Evolutionary conservation across 2,329 filamentous ascomycete species (phyloP), one percentile per base, ranked within the genome.

Genomic region (Colletotrichum melonis): DNA sequence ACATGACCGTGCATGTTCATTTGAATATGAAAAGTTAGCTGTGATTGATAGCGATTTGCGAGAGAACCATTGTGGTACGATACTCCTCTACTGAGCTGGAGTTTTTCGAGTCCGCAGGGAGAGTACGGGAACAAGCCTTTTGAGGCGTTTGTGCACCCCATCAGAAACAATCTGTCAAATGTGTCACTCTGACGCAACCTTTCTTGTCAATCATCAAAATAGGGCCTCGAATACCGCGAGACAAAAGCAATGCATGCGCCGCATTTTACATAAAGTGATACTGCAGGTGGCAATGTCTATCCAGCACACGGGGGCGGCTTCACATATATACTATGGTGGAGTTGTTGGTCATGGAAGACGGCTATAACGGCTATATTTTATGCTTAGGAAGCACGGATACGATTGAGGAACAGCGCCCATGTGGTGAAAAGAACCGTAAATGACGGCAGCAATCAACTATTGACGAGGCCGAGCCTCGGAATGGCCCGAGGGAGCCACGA

Each of bases 231-330:
- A 14, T n/a, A 6, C n/a, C 12, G 22, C 22, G 3, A 42, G 30
- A 19, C 32, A 57, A 67, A 67, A 49, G 69, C 32, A 67, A 62
- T 16, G 14, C 26, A 8, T 26, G 26, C 19, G 42, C 54, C 42
- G 14, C 55, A n/a, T 30, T 42, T 66, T 46, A 71, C 56, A 56
- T 57, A 38, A 56, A 57, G 63, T 57, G 65, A 26, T 42, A 60
- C 5, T 35, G 38, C 54, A 54, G 56, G 67, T 60, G 63, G 42
- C 55, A n/a, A 28, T 55, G 32, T 62, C 63, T 71, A 71, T 67
- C 16, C 26, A 57, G 69, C 63, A 62, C 56, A 60, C 56, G 57
- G 56, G 24, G 57, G 42, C 56, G 42, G 69, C 56, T 35, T 71
- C 57, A 52, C n/a, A 67, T 62, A 67, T 26, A 70, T 57, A 63